These are phyloP conservation scores for Nicotiana tabacum DNA, from an alignment of 257 asterid genomes.

Conservation along the genomic window DNA sequence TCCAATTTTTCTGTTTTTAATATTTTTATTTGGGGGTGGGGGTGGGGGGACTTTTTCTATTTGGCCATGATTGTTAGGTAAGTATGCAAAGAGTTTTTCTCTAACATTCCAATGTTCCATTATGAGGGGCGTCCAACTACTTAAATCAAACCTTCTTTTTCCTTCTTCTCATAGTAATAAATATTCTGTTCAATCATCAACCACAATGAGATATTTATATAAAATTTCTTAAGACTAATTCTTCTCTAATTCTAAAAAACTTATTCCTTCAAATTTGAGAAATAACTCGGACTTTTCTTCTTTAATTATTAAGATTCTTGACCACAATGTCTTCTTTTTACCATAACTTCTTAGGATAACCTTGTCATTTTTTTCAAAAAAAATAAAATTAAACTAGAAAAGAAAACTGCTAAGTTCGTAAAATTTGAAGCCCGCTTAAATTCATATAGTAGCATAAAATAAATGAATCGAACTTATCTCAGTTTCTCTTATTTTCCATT, in stretches of 20 bases:
- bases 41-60: neutral
- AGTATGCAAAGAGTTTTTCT: slow-evolving; percentile 10
- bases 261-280: neutral
- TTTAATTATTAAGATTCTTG: neutral
- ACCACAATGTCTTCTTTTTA: neutral
- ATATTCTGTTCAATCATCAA: neutral
- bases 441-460: neutral
- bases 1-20: neutral
- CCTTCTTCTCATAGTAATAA: neutral
- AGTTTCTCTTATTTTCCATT: too few relatives aligned
- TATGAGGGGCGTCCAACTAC: slow-evolving; percentile 26
- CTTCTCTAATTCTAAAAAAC: neutral
- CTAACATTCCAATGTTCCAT: slow-evolving; percentile 4
- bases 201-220: neutral
- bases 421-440: neutral
- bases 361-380: neutral
- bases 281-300: neutral
- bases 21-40: neutral
- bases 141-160: neutral
- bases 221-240: neutral
- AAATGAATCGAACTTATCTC: too few relatives aligned
- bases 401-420: neutral
- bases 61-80: slow-evolving; percentile 6
- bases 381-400: neutral
- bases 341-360: neutral